These are phyloP conservation scores for Chenopodium quinoa DNA, from an alignment of 148 eudicot genomes.

Conservation along the genomic window DNA sequence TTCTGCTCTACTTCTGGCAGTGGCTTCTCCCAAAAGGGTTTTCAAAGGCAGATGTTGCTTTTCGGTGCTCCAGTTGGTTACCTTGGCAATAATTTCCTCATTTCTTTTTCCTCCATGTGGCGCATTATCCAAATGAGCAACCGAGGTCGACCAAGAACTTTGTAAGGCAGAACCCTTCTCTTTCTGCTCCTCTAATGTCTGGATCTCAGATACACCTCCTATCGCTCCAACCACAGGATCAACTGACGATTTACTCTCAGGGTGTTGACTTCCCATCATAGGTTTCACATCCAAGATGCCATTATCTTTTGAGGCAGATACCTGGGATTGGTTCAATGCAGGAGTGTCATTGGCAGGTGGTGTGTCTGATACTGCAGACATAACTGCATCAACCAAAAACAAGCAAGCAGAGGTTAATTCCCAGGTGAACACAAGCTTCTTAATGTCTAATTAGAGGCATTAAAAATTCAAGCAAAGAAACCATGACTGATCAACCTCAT, in stretches of 20 bases:
- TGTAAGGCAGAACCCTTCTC: constrained; percentile 33
- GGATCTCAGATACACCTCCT: constrained; percentile 32
- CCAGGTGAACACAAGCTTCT: not conserved
- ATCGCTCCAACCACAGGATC: constrained; percentile 19
- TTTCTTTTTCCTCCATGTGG: constrained; percentile 49
- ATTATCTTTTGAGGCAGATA: constrained; percentile 4
- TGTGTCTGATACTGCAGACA: constrained; percentile 29
- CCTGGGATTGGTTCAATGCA: constrained; percentile 10
- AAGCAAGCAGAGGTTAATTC: constrained; percentile 8
- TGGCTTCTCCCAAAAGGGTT: constrained; percentile 61
- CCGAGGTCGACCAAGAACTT: constrained; percentile 41
- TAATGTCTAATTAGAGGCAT: not conserved
- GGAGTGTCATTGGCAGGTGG: constrained; percentile 5
- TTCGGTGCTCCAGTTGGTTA: constrained; percentile 47
- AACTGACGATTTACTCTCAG: constrained; percentile 8
- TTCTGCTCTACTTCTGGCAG: constrained; percentile 30
- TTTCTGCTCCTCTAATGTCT: constrained; percentile 29
- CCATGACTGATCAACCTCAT: not conserved
- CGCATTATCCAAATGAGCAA: constrained; percentile 39
- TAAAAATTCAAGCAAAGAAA: not conserved
- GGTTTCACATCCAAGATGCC: constrained; percentile 14
- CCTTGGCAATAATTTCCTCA: constrained; percentile 67
- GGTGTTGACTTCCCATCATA: constrained; percentile 7
- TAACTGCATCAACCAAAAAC: constrained; percentile 16
- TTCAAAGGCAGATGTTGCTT: constrained; percentile 59